Evolutionary conservation across 2,329 filamentous ascomycete species (phyloP).

Genomic region (Ustilaginoidea virens): DNA sequence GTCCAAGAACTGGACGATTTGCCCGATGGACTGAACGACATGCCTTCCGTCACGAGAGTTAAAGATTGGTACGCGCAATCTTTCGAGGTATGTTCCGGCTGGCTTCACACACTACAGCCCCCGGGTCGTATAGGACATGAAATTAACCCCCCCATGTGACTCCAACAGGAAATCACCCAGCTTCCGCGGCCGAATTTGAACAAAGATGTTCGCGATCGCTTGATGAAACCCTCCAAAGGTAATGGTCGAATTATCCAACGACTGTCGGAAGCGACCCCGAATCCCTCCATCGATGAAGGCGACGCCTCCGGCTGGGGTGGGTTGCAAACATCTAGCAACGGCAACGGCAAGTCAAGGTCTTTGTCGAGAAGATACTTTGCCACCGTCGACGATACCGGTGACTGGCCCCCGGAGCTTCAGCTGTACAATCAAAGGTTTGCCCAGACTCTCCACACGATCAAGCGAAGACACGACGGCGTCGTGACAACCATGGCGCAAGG

Average conservation of each 20-base stretch:
- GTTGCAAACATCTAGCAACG: constrained; percentile 22
- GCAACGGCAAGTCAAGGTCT: constrained; percentile 34
- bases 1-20: constrained; percentile 87
- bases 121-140: constrained; percentile 1
- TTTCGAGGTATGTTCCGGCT: constrained; percentile 71
- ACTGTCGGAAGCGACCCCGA: constrained; percentile 70
- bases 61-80: constrained; percentile 99
- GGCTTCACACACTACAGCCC: too few species aligned
- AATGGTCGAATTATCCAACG: constrained; percentile 49
- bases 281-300: constrained; percentile 75
- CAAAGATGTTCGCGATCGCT: constrained; percentile 59
- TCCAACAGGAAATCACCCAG: constrained; percentile 72
- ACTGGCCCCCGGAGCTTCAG: constrained; percentile 89
- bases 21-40: constrained; percentile 91
- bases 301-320: constrained; percentile 53
- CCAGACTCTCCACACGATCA: constrained; percentile 81
- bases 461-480: constrained; percentile 88
- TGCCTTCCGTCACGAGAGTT: constrained; percentile 91
- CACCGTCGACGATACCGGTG: constrained; percentile 69
- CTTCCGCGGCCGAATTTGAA: constrained; percentile 64
- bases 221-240: constrained; percentile 51
- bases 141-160: constrained; percentile 2
- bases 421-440: constrained; percentile 90
- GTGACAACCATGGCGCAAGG: constrained; percentile 97
- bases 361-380: constrained; percentile 60